Evolutionary conservation across 441 rosid species (phyloP), one percentile per base, ranked within the genome.

Genomic region (Gossypium davidsonii): DNA sequence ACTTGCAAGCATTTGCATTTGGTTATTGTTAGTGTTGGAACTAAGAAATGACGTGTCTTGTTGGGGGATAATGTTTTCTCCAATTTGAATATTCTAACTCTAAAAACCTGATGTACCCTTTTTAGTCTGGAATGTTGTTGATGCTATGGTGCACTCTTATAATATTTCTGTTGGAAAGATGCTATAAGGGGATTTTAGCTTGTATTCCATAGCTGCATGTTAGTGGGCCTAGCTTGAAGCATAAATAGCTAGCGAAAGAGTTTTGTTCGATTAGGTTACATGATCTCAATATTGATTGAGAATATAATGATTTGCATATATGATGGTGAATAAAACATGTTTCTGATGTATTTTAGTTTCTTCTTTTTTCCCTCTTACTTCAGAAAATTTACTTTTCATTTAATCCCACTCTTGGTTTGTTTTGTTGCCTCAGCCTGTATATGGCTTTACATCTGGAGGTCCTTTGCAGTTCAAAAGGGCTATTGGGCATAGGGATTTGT

Each of bases 381-480:
- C 48, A 25, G 60, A 49, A 21, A 48, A 23, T 64, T 26, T 78
- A 42, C 75, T 71, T 67, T 73, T 73, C 44, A 26, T 55, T 34
- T 59, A 12, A 39, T 73, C 60, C 73, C 64, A 57, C 70, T 79
- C 6, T 69, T 31, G 34, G 70, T 75, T 71, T 72, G 25, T 67
- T 82, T 2, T 75, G 76, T 25, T 77, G 70, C 77, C 21, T 64
- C 85, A 94, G 98, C 97, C 97, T 12, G 77, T 88, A 26, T 94
- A 94, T 81, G 97, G 97, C 34, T 87, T 86, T 79, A 85, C 91
- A 52, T 87, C 97, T 9, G 89, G 94, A 57, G 89, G 90, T 46
- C 88, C 91, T 56, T 74, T 89, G 83, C 90, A 79, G 79, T 94
- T 94, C 84, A 89, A 88, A 83, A 87, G 86, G 87, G 94, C 97